Percentiles rank a stretch among this genome's conserved stretches.
Conservation (phyloP, 2,329 filamentous ascomycete species). For the Coleophoma eucalyptorum region DNA sequence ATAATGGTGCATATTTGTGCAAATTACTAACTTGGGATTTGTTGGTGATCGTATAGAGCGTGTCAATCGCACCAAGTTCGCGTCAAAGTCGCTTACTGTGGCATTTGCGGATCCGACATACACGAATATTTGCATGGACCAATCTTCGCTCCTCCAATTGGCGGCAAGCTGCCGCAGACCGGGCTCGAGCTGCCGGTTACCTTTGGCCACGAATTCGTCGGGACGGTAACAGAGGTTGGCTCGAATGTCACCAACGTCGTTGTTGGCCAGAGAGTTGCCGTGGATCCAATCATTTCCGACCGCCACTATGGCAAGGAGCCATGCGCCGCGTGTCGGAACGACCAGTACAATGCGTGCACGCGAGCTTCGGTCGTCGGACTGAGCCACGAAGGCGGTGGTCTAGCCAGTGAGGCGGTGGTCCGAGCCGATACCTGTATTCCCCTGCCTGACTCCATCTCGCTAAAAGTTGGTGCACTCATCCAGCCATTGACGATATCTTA, state of each 20-base stretch:
- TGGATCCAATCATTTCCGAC: conserved; percentile 50
- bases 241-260: conserved; percentile 43
- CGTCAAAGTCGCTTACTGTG: conserved; percentile 23
- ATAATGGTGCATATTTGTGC: no score
- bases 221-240: conserved; percentile 65
- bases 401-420: conserved; percentile 47
- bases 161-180: conserved; percentile 45
- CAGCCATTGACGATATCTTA: conserved; percentile 52
- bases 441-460: conserved; percentile 44
- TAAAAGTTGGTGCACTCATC: conserved; percentile 48
- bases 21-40: no score
- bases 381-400: conserved; percentile 33
- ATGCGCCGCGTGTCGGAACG: conserved; percentile 38
- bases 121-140: conserved; percentile 44
- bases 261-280: conserved; percentile 41
- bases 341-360: conserved; percentile 26
- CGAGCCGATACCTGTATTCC: conserved; percentile 39
- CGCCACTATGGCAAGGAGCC: no score
- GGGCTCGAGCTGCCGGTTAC: conserved; percentile 48
- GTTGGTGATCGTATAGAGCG: no score
- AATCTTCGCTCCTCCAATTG: conserved; percentile 41
- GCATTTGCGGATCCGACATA: conserved; percentile 29
- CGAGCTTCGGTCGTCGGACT: conserved; percentile 6
- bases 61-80: no score
- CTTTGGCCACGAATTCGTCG: conserved; percentile 83